A percentile compares a stretch with the other conserved stretches of the same genome.
Evolutionary conservation across 768 basidiomycete genomes (phyloP).

Genomic region (Dacryopinax spathularia): DNA sequence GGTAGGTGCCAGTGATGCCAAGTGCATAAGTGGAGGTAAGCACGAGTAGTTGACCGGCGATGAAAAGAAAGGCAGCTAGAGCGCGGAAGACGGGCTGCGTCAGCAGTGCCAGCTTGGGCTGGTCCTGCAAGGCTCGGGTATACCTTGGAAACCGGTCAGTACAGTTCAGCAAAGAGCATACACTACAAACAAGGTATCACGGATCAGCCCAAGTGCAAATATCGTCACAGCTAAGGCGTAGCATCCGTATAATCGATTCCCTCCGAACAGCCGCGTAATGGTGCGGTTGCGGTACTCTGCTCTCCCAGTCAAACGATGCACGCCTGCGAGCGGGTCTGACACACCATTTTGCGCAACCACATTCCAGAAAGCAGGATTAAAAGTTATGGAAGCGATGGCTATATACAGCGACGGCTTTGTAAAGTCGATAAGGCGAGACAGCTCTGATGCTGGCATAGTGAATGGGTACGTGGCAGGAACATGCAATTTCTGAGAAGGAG

Average conservation of each 20-base stretch:
- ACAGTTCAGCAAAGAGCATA: neutral
- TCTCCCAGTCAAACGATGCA: neutral
- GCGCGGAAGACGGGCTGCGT: constrained; percentile 48
- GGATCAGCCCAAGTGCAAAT: constrained; percentile 68
- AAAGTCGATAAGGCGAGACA: constrained; percentile 44
- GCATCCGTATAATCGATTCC: constrained; percentile 59
- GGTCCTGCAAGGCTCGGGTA: constrained; percentile 55
- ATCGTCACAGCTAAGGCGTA: constrained; percentile 78
- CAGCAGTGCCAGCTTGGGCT: constrained; percentile 55
- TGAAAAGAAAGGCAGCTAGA: constrained; percentile 47
- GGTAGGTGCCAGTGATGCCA: constrained; percentile 86
- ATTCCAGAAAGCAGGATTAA: constrained; percentile 96
- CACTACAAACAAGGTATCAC: constrained; percentile 50
- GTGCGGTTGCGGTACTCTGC: constrained; percentile 73
- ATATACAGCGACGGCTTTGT: constrained; percentile 51
- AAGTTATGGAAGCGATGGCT: constrained; percentile 55
- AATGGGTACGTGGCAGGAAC: no score
- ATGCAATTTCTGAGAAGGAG: no score
- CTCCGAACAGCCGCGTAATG: constrained; percentile 68
- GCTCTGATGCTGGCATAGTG: no score
- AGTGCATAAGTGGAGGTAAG: constrained; percentile 77
- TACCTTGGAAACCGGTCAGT: constrained; percentile 36
- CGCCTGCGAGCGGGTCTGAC: constrained; percentile 16
- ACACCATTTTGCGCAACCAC: constrained; percentile 81
- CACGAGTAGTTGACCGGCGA: constrained; percentile 70